Base-by-base conservation (phyloP, 2,329 filamentous ascomycete species). In the Didymella exigua region DNA sequence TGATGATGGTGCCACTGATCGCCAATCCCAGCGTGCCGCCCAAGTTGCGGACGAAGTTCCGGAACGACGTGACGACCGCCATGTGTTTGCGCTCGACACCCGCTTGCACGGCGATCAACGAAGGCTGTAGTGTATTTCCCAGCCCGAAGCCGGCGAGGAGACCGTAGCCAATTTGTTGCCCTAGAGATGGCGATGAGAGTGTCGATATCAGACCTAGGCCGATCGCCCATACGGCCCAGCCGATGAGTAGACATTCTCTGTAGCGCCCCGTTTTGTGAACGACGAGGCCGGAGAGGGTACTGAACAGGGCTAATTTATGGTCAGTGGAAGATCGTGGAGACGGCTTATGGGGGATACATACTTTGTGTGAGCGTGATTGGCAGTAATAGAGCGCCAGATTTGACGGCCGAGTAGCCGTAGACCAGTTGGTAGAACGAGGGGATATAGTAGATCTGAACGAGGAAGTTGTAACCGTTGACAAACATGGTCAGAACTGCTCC, bases 341-440 rank as follows among this genome's bases (percentile, higher is more conserved):
- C 5, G 16, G 21, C 33, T 13, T 2, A 10, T 4, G 5, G n/a
- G 33, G 1, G 14, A 21, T 3, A 50, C 62, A 37, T 54, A 66
- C 63, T 66, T 34, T 66, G 78, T 2, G 76, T 73, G 30, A 85
- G 66, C 0, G 63, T 70, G 19, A 69, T 79, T 68, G 68, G 87
- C 82, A 9, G 73, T 69, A 18, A 72, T 69, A 11, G 84, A 78
- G 60, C 76, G 1, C 84, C 85, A 2, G 85, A 84, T 19, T 76
- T 74, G 13, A 81, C 72, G 0, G 79, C 75, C 5, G 74, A 75
- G 66, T 75, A 77, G n/a, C 76, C 74, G 30, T 80, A 77, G 2
- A 81, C 83, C 47, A 86, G 85, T 60, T 88, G 85, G 36, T 84
- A 83, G 68, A 86, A 88, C 0, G 87, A 74, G 0, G 86, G 85